Evolutionary conservation across 176 grass and related monocot species (phyloP).

Genomic region (Dactylis glomerata): DNA sequence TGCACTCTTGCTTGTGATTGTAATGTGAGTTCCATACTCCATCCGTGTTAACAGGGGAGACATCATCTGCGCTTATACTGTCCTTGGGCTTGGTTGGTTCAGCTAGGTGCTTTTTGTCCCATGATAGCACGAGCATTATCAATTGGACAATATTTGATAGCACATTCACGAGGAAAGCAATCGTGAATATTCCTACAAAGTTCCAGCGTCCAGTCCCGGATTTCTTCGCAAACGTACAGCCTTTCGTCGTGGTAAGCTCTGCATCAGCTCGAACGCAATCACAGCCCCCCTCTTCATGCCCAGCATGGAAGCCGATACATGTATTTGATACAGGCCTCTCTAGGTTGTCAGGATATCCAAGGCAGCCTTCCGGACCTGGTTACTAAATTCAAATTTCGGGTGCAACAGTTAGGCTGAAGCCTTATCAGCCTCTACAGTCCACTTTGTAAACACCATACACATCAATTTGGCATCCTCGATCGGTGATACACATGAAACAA

Average conservation of each 20-base stretch:
- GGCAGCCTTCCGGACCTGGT: not conserved
- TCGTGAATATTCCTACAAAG: no score
- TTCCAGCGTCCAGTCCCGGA: not conserved
- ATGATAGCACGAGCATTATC: no score
- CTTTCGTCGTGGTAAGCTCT: not conserved
- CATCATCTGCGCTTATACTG: no score
- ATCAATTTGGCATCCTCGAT: not conserved
- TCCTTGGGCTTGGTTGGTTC: no score
- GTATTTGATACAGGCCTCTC: not conserved
- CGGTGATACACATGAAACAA: not conserved
- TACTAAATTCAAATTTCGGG: not conserved
- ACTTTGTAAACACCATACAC: not conserved
- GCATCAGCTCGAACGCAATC: not conserved
- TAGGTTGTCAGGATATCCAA: not conserved
- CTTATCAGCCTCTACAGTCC: not conserved
- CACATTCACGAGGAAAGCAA: no score
- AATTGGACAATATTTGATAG: no score
- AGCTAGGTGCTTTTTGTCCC: no score
- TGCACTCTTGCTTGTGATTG: no score
- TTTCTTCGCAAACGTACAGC: not conserved
- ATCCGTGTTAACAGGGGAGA: no score
- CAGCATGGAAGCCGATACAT: not conserved
- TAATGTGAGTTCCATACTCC: no score
- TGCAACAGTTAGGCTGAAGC: not conserved
- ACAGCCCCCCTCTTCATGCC: not conserved